Conservation (phyloP, 345 rosid genomes). For the Murraya koenigii region DNA sequence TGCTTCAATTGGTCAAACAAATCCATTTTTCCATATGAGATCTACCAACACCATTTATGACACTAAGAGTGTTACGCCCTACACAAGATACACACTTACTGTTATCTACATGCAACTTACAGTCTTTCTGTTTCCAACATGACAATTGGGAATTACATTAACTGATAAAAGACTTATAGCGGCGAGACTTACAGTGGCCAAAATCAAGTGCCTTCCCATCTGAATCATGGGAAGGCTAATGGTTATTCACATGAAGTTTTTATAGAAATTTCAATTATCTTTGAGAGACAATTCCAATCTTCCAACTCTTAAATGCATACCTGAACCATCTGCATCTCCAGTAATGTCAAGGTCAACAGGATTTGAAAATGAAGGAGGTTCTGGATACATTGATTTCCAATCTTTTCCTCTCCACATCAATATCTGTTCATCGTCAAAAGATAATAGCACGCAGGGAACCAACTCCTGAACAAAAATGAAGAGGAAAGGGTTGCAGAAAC, state of each 20-base stretch:
- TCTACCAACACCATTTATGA: not conserved
- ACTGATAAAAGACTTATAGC: not conserved
- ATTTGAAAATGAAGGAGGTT: conserved; percentile 30
- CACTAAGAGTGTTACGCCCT: not conserved
- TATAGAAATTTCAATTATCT: not conserved
- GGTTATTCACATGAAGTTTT: not conserved
- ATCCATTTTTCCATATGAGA: not conserved
- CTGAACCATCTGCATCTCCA: conserved; percentile 32
- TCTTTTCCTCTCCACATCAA: conserved; percentile 88
- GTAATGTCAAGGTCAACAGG: conserved; percentile 28
- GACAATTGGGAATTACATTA: not conserved
- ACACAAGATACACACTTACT: not conserved
- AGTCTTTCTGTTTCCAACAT: conserved; percentile 2
- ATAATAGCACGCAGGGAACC: conserved; percentile 86
- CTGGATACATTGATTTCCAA: conserved; percentile 70
- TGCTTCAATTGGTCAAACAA: not conserved
- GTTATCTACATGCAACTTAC: conserved; percentile 2
- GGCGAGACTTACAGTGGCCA: not conserved
- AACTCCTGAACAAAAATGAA: conserved; percentile 49
- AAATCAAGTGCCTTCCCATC: conserved; percentile 9
- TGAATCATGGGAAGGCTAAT: not conserved
- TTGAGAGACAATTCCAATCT: not conserved
- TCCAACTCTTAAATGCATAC: conserved; percentile 26
- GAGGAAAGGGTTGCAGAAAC: conserved; percentile 6
- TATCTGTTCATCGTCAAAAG: conserved; percentile 88